Percentiles rank a stretch among this genome's conserved stretches.
These are phyloP conservation scores for Neofusicoccum cordaticola DNA, from an alignment of 2,329 filamentous ascomycete genomes.

Conservation along the genomic window DNA sequence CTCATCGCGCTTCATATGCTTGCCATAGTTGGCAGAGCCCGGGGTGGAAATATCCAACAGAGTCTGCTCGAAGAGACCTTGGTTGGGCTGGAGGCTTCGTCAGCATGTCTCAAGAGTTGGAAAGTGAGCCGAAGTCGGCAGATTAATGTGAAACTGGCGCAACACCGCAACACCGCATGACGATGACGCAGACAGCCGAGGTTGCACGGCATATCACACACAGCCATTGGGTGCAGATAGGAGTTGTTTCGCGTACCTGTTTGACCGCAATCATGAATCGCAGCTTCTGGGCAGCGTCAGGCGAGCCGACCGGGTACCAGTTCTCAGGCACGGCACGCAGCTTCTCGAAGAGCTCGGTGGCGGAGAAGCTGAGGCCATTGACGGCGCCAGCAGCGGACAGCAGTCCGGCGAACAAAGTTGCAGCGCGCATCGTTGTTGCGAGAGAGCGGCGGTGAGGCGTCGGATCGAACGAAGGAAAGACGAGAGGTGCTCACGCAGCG, in stretches of 20 bases:
- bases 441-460: background rate
- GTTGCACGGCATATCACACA: background rate
- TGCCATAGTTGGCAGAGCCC: conserved; percentile 57
- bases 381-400: conserved; percentile 29
- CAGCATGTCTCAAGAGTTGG: background rate
- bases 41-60: conserved; percentile 63
- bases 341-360: conserved; percentile 30
- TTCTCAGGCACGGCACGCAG: conserved; percentile 33
- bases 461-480: background rate
- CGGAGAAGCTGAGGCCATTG: conserved; percentile 27
- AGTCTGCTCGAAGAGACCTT: conserved; percentile 54
- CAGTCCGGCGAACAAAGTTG: conserved; percentile 30
- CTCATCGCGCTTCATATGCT: conserved; percentile 61
- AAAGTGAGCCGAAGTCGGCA: background rate
- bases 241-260: conserved; percentile 28
- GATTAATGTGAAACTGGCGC: background rate
- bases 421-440: conserved; percentile 29
- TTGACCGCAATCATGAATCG: conserved; percentile 40
- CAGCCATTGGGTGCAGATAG: background rate
- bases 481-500: background rate
- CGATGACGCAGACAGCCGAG: conserved; percentile 1
- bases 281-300: conserved; percentile 30
- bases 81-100: conserved; percentile 41
- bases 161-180: background rate
- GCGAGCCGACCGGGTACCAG: conserved; percentile 35